Evolutionary conservation across 208 protist genomes (phyloP).

Genomic region (Novymonas esmeraldas): DNA sequence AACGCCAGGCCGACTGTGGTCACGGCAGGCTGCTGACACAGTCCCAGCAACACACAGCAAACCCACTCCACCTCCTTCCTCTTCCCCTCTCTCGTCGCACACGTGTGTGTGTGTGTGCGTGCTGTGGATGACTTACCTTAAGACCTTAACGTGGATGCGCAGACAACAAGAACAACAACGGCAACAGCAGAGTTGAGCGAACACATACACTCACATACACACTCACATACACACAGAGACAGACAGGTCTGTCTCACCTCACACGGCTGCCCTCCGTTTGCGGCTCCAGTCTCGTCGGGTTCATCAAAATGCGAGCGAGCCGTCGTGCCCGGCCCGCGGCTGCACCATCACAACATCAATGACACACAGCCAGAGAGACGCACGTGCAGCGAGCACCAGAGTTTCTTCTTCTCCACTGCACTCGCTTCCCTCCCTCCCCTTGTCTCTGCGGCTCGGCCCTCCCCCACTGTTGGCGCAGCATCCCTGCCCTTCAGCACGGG

Average conservation of each 20-base stretch:
- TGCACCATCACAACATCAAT: too few species aligned
- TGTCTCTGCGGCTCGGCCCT: background rate
- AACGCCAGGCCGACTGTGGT: slow-evolving; percentile 51
- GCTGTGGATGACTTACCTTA: background rate
- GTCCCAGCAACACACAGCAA: too few species aligned
- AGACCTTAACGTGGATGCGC: too few species aligned
- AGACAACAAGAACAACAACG: background rate
- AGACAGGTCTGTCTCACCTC: too few species aligned
- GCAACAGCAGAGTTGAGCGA: background rate
- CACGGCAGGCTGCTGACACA: slow-evolving; percentile 49
- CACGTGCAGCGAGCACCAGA: too few species aligned
- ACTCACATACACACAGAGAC: background rate
- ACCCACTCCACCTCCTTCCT: too few species aligned
- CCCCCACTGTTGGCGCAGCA: background rate
- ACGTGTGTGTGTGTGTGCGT: background rate
- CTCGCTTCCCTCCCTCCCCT: background rate
- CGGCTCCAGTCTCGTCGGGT: too few species aligned
- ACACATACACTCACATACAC: background rate
- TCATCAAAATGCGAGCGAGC: too few species aligned
- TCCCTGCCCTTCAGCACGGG: background rate
- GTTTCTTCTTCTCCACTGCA: background rate
- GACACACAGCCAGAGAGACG: too few species aligned
- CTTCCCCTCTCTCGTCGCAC: too few species aligned
- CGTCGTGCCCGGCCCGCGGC: too few species aligned
- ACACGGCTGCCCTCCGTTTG: too few species aligned